Percentiles rank a stretch among this genome's conserved stretches.
Conservation (phyloP, 805 yeast genomes). For the Huiozyma sinensis region DNA sequence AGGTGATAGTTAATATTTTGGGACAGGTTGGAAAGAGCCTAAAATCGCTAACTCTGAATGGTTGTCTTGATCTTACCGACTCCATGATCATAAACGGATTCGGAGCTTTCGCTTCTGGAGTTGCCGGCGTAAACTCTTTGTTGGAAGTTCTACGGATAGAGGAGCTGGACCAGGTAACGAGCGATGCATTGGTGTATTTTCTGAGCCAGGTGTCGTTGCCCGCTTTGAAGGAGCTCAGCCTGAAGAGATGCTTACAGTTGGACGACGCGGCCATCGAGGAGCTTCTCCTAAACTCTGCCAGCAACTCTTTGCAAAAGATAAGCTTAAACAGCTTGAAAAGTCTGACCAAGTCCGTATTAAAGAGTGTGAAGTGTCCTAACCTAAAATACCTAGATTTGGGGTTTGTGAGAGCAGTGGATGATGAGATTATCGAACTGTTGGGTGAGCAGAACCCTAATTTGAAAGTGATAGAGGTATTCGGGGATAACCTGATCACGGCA, state of each 20-base stretch:
- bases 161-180: slow-evolving; percentile 53
- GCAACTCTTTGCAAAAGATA: slow-evolving; percentile 52
- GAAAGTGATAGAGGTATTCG: slow-evolving; percentile 66
- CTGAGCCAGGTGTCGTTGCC: slow-evolving; percentile 39
- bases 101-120: slow-evolving; percentile 42
- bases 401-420: slow-evolving; percentile 68
- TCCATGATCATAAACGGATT: slow-evolving; percentile 46
- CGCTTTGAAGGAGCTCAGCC: slow-evolving; percentile 49
- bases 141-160: slow-evolving; percentile 50
- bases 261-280: slow-evolving; percentile 54
- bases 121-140: slow-evolving; percentile 1
- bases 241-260: slow-evolving; percentile 56
- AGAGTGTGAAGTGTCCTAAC: slow-evolving; percentile 42
- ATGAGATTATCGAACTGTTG: slow-evolving; percentile 48
- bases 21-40: slow-evolving; percentile 54
- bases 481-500: slow-evolving; percentile 57
- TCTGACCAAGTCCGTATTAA: slow-evolving; percentile 42
- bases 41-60: slow-evolving; percentile 50
- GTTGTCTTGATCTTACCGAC: slow-evolving; percentile 67
- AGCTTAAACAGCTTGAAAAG: slow-evolving; percentile 63
- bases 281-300: slow-evolving; percentile 48
- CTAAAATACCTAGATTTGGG: slow-evolving; percentile 66
- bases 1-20: slow-evolving; percentile 48
- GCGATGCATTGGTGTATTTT: slow-evolving; percentile 50
- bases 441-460: slow-evolving; percentile 52